phyloP scores from a whole-genome alignment of 2,329 filamentous ascomycete genomes.

The Trichoderma hamatum region DNA sequence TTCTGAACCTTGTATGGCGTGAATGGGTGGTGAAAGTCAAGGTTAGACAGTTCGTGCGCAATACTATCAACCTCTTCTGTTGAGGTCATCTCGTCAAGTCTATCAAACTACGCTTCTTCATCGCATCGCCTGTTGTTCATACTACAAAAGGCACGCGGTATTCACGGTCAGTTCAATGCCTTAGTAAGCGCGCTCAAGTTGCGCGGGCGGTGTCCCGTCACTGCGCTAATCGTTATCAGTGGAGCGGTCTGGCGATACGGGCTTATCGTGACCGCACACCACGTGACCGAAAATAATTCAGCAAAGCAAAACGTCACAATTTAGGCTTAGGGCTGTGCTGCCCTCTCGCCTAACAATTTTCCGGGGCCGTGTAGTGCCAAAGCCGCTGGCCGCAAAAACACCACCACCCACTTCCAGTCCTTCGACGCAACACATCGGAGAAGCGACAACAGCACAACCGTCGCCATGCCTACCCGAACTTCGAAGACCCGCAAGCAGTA shows the following conservation, averaged over 20 bases:
- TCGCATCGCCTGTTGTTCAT: background rate
- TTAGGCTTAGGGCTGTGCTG: slow-evolving; percentile 46
- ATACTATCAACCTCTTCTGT: slow-evolving; percentile 29
- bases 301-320: slow-evolving; percentile 13
- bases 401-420: slow-evolving; percentile 42
- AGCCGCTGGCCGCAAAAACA: slow-evolving; percentile 43
- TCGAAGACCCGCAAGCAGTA: slow-evolving; percentile 80
- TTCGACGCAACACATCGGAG: slow-evolving; percentile 44
- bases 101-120: background rate
- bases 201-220: slow-evolving; percentile 28
- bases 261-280: slow-evolving; percentile 30
- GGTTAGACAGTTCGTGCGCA: slow-evolving; percentile 35
- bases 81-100: slow-evolving; percentile 26
- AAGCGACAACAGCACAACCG: slow-evolving; percentile 51
- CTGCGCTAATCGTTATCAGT: background rate
- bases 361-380: slow-evolving; percentile 33
- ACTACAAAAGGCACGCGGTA: background rate
- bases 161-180: background rate
- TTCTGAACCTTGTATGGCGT: slow-evolving; percentile 85
- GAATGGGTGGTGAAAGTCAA: slow-evolving; percentile 84
- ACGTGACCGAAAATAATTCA: slow-evolving; percentile 7
- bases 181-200: background rate
- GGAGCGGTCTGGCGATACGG: background rate
- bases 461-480: slow-evolving; percentile 73
- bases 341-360: slow-evolving; percentile 47